Evolutionary conservation across 345 rosid genomes (phyloP).

Genomic region (Psidium friedrichsthalianum): DNA sequence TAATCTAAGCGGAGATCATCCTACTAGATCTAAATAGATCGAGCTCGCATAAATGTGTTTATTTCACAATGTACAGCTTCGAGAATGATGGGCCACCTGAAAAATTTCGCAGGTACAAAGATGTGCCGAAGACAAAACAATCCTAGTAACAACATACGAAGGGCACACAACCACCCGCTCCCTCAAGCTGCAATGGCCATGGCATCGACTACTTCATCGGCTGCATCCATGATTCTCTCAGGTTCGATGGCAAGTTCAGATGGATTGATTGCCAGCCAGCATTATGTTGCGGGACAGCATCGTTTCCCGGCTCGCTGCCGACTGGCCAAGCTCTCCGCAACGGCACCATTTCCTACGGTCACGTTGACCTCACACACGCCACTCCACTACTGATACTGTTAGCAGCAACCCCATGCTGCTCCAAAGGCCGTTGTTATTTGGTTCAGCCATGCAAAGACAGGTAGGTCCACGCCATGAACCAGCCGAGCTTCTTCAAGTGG

Average conservation of each 20-base stretch:
- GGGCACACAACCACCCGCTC: slow-evolving; percentile 50
- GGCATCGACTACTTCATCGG: slow-evolving; percentile 49
- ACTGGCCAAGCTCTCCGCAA: slow-evolving; percentile 38
- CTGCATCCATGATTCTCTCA: slow-evolving; percentile 37
- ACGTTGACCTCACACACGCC: slow-evolving; percentile 38
- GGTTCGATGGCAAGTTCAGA: slow-evolving; percentile 40
- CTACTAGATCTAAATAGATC: background rate
- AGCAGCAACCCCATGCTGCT: background rate
- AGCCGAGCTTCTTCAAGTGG: slow-evolving; percentile 3
- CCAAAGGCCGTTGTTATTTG: background rate
- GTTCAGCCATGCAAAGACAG: background rate
- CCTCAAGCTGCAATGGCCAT: slow-evolving; percentile 43
- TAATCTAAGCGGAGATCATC: background rate
- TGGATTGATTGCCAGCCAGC: slow-evolving; percentile 10
- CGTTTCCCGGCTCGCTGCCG: slow-evolving; percentile 15
- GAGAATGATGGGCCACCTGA: background rate
- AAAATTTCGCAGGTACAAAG: slow-evolving; percentile 31
- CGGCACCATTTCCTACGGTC: slow-evolving; percentile 44
- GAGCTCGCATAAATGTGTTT: background rate
- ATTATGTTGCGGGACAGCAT: slow-evolving; percentile 19
- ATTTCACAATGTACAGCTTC: background rate
- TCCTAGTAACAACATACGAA: slow-evolving; percentile 42
- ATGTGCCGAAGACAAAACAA: slow-evolving; percentile 34
- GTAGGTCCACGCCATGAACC: slow-evolving; percentile 1
- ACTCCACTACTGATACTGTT: background rate